Conservation (phyloP, 495 filamentous ascomycete species). For the Penicillium nucicola region DNA sequence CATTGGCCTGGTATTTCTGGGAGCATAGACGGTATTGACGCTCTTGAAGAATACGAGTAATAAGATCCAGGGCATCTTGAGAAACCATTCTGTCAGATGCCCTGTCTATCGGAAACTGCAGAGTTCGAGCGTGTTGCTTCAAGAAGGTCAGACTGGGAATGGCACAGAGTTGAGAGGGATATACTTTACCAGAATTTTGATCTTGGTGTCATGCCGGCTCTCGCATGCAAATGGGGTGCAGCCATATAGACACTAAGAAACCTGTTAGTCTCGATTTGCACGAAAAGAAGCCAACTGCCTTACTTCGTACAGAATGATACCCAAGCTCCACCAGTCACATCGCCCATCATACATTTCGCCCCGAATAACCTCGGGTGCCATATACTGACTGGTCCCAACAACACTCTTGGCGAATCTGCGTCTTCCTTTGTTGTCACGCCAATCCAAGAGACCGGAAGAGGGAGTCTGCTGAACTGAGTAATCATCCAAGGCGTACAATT, state of each 20-base stretch:
- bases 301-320: conserved; percentile 85
- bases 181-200: conserved; percentile 68
- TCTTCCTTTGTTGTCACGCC: conserved; percentile 73
- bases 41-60: conserved; percentile 71
- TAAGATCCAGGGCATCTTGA: conserved; percentile 67
- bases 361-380: conserved; percentile 89
- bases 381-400: conserved; percentile 96
- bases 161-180: neutral
- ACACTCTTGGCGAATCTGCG: conserved; percentile 75
- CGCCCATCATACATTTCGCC: conserved; percentile 84
- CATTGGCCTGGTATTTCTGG: conserved; percentile 63
- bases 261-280: neutral
- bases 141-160: neutral
- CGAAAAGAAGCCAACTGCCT: conserved; percentile 8
- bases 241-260: conserved; percentile 73
- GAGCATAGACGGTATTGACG: conserved; percentile 73
- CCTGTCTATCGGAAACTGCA: conserved; percentile 62
- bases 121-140: conserved; percentile 48
- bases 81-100: conserved; percentile 51
- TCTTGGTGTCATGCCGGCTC: conserved; percentile 75
- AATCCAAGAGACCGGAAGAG: conserved; percentile 55
- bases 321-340: conserved; percentile 97
- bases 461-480: conserved; percentile 13
- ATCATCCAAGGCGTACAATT: conserved; percentile 7
- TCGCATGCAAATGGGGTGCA: conserved; percentile 85